Evolutionary conservation across 2,329 filamentous ascomycete species (phyloP), one percentile per base, ranked within the genome.

Genomic region (Aspergillus spinulosporus): DNA sequence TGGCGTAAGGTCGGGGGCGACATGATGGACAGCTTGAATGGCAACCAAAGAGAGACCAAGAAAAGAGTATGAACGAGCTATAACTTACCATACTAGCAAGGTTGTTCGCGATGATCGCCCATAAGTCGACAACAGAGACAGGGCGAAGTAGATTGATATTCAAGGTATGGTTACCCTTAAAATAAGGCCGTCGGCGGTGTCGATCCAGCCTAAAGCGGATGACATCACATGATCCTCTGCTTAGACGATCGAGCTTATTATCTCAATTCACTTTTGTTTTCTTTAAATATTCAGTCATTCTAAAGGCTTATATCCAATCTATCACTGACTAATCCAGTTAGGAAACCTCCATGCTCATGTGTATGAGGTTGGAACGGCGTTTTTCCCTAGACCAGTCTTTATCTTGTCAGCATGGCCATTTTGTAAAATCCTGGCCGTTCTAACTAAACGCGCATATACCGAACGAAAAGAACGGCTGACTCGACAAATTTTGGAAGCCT

Each of bases 1-100:
- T 73, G 67, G 37, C 68, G 54, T 14, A 75, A 66, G 29, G 73
- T 71, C 32, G 67, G 69, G 53, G 67, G 63, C 40, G 68, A 67
- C 72, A 74, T 74, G 47, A 46, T 64, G 42, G 54, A 59, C 44
- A 44, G 59, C 56, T 48, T 47, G 48, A 54, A 54, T 14, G 26
- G 46, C 49, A 48, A 52, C 49, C 47, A 57, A 60, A 63, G 50
- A 52, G 47, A 47, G 65, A 62, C 42, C 47, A 65, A 64, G 54
- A 64, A 58, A 45, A 54, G 52, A 50, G 49, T 40, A 61, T 59
- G 32, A 28, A 53, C 28, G 47, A 40, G 11, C 39, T 56, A 61
- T 50, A 54, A 58, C 50, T 61, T 62, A 49, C 52, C 51, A 55
- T 54, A 36, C 9, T 53, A 57, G 49, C 43, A 48, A 52, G 21